Percentiles rank a stretch among this genome's conserved stretches.
Conservation (phyloP, 768 basidiomycete species). For the Termitomyces sp. region DNA sequence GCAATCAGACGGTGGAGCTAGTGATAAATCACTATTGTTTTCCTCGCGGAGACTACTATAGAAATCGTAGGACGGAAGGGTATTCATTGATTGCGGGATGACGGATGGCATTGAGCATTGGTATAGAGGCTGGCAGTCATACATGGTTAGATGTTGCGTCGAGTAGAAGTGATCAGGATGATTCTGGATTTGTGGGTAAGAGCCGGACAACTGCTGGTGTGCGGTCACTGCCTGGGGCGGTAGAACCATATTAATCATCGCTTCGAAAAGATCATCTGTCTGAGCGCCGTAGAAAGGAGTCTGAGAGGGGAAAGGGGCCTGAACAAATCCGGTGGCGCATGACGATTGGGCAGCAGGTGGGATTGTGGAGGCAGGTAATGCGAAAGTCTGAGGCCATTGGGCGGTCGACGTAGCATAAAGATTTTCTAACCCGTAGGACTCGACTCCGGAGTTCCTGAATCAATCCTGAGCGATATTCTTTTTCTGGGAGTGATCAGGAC, state of each 20-base stretch:
- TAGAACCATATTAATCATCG: background rate
- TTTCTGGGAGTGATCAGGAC: background rate
- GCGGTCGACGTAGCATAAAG: background rate
- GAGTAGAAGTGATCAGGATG: background rate
- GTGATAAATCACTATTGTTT: too few relatives aligned
- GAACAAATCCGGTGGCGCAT: background rate
- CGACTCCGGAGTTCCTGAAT: background rate
- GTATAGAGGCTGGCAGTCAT: background rate
- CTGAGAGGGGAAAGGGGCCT: background rate
- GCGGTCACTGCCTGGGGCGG: background rate
- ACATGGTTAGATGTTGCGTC: background rate
- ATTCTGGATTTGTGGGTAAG: background rate
- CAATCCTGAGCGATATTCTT: background rate
- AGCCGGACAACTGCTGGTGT: background rate
- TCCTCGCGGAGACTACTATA: background rate
- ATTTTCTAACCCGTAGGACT: background rate
- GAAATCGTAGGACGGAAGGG: background rate
- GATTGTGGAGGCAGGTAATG: background rate
- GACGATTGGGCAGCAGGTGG: too few relatives aligned
- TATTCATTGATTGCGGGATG: background rate
- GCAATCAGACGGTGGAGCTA: background rate
- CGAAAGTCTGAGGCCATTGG: background rate
- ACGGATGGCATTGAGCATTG: background rate
- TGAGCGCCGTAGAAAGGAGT: background rate
- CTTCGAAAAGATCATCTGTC: background rate